phyloP scores from a whole-genome alignment of 1,284 basidiomycete genomes.

The Sutorius eximius region DNA sequence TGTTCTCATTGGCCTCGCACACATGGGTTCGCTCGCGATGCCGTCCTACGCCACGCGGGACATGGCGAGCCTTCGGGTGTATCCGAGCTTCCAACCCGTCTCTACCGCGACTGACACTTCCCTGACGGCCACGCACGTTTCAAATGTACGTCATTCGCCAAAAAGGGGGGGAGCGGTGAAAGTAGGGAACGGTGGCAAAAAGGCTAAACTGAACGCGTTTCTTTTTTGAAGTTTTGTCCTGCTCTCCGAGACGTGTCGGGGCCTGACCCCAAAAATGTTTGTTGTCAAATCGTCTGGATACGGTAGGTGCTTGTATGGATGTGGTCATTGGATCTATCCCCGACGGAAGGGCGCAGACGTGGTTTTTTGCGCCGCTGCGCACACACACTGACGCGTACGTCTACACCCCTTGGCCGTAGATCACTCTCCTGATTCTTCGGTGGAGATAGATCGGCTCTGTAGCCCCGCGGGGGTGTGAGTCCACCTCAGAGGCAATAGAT shows the following conservation, averaged over 20 bases:
- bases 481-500: neutral
- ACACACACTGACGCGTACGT: neutral
- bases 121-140: neutral
- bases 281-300: neutral
- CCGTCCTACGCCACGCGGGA: neutral
- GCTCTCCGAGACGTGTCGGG: neutral
- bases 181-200: conserved; percentile 5
- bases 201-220: conserved; percentile 5
- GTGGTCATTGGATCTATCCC: neutral
- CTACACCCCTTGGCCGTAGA: neutral
- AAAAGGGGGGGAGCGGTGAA: neutral
- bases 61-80: neutral
- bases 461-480: neutral
- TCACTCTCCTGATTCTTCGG: neutral
- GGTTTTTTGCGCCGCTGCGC: no score
- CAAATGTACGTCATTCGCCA: conserved; percentile 9
- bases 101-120: neutral
- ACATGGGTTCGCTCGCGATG: neutral
- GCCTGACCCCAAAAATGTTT: neutral
- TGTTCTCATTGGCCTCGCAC: neutral
- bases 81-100: neutral
- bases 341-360: neutral
- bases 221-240: neutral
- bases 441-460: neutral
- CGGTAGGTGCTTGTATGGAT: neutral